Evolutionary conservation across 192 early-diverging fungal species (phyloP), one percentile per base, ranked within the genome.

Genomic region (Pilobolus umbonatus): DNA sequence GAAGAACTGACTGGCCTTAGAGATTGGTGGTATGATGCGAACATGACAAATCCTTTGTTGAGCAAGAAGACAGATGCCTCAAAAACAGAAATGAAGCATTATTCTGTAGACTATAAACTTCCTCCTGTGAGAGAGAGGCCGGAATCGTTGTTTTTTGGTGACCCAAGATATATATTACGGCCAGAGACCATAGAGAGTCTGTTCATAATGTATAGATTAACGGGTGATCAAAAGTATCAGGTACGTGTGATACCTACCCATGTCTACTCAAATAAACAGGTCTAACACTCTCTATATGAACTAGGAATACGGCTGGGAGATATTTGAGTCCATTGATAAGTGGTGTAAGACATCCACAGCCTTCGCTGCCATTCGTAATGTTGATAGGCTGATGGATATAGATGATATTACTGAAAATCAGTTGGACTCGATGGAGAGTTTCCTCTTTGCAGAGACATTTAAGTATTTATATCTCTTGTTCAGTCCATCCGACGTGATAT

Each of bases 401-500:
- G 11, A 40, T n/a, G 3, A 45, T 5, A 11, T 21, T 12, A 53
- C 6, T 17, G 39, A 21, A 30, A 51, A 58, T 22, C 54, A 62
- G 15, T 46, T 38, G 2, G 67, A 68, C 34, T 42, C 60, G 4
- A 68, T 68, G 67, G 67, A 68, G 44, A 62, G 55, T 19, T 88
- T 85, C 44, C 81, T 88, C 54, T 67, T 87, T 36, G 83, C 85
- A 14, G 87, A 88, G 56, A 87, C 87, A 1, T 71, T 89, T 36
- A 89, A 89, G 61, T 89, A 89, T 50, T 58, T 83, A 8, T 87
- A 80, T 57, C 72, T 89, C 43, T 62, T 86, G 11, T 86, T 86
- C 51, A 64, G 69, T 25, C 70, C 74, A 22, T 74, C 80, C 51
- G 77, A 83, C 29, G 55, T 73, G 1, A 55, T 84, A 4, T 77